Base-by-base conservation (phyloP, 2,329 filamentous ascomycete genomes). In the Raffaelea albimanens region DNA sequence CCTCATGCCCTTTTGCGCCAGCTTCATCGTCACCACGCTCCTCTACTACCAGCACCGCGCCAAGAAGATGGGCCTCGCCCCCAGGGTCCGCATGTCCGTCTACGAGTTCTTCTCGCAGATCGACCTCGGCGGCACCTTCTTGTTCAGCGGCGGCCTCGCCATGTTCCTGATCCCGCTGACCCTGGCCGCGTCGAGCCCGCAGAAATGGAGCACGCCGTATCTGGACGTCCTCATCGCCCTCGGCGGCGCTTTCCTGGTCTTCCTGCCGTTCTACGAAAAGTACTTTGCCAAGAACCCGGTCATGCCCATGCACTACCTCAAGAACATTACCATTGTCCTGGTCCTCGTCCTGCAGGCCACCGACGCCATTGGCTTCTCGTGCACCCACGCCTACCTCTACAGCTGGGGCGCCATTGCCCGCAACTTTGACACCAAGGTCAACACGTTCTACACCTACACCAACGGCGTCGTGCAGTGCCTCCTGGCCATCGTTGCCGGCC, bases 1-100 rank as follows among this genome's bases (percentile, higher is more conserved):
- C 45, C 61, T 78, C 21, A 64, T 77, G 50, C 75, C 73, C 61
- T 60, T 75, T n/a, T 67, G 68, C 33, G 73, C 72, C 22, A 59
- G 68, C 22, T 72, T 73, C 21, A 65, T 78, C 29, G 67, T 73
- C 20, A 58, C 65, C 1, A 68, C 71, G 3, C 59, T 79, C 2
- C 67, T 69, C 44, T 65, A 68, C 55, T 76, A 72, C 54, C 71
- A 76, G 58, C 57, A 62, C 14, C 71, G 67, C 48, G 73, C 73
- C 21, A 67, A 69, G 49, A 69, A 67, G 53, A 57, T 66, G 23
- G 70, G 68, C 5, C 55, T 72, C 3, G 53, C 70, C 2, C 64
- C 65, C 16, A 25, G 10, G 3, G 43, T 53, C 1, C 58, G 55
- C 18, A 55, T 60, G 13, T 57, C 54, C 1, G 3, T 62, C 9